Conservation (phyloP, 1,284 basidiomycete genomes). For the Rhodotorula mucilaginosa region DNA sequence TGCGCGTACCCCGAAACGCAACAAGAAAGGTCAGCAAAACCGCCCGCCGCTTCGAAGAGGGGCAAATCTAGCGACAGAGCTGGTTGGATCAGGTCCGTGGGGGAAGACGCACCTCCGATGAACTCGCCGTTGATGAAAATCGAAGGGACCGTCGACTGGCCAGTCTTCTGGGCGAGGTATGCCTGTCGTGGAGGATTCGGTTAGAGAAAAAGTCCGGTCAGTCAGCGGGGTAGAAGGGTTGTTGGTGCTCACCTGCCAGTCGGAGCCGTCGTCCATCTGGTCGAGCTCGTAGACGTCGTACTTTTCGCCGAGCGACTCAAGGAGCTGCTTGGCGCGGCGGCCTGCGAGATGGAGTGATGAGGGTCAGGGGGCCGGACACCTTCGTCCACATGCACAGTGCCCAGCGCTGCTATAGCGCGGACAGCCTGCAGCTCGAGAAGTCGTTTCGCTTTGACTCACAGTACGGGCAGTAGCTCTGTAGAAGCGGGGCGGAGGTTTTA, state of each 20-base stretch:
- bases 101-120: conserved; percentile 47
- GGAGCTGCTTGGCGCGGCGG: conserved; percentile 46
- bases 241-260: conserved; percentile 31
- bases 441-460: not conserved
- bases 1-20: not conserved
- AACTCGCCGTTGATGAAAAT: conserved; percentile 51
- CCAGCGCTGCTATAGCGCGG: too few relatives aligned
- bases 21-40: not conserved
- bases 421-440: too few relatives aligned
- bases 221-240: not conserved
- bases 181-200: conserved; percentile 32
- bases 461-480: conserved; percentile 33
- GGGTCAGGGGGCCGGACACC: too few relatives aligned
- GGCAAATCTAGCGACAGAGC: not conserved
- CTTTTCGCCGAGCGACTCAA: conserved; percentile 46
- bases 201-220: not conserved
- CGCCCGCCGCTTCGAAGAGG: not conserved
- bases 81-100: not conserved
- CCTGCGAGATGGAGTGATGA: not conserved
- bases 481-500: not conserved
- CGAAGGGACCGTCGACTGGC: conserved; percentile 52
- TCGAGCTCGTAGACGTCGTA: conserved; percentile 50
- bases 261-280: conserved; percentile 43
- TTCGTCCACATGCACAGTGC: too few relatives aligned
- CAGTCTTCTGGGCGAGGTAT: conserved; percentile 50